Percentiles rank a stretch among this genome's conserved stretches.
Evolutionary conservation across 768 basidiomycete genomes (phyloP).

Genomic region (Leucosporidium yakuticum): DNA sequence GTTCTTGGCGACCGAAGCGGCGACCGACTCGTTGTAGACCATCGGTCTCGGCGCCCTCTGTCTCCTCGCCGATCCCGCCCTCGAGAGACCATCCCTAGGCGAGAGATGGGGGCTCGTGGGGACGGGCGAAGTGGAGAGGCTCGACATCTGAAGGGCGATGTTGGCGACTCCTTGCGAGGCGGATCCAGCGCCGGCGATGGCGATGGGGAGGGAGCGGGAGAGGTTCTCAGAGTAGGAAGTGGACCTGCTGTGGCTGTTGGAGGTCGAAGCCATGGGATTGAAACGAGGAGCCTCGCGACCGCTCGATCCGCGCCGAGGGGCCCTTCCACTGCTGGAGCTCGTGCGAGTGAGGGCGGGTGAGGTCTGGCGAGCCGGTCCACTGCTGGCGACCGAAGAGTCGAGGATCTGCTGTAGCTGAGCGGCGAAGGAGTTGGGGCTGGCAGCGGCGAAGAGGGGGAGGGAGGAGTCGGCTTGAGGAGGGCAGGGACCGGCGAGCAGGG

Average conservation of each 20-base stretch:
- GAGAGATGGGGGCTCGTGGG: neutral
- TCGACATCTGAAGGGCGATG: neutral
- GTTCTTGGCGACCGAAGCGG: conserved; percentile 1
- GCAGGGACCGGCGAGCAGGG: too few relatives aligned
- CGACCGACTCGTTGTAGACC: neutral
- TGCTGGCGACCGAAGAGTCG: too few relatives aligned
- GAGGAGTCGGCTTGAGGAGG: neutral
- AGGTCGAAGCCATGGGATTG: neutral
- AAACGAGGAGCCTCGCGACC: neutral
- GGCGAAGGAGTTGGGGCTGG: neutral
- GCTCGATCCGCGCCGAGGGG: conserved; percentile 1
- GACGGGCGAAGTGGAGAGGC: neutral
- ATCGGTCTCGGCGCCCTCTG: neutral
- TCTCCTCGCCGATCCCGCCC: neutral
- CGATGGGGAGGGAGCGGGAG: neutral
- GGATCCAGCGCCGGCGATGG: neutral
- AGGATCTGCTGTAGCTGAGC: neutral
- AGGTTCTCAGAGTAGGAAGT: neutral
- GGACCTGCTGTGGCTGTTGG: neutral
- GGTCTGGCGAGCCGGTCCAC: too few relatives aligned
- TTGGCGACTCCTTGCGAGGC: neutral
- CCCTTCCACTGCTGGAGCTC: neutral
- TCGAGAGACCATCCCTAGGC: neutral
- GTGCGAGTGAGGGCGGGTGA: too few relatives aligned
- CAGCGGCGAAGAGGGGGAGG: neutral